These are phyloP conservation scores for Mortierella sp. DNA, from an alignment of 371 early-diverging fungal species.

Conservation along the genomic window DNA sequence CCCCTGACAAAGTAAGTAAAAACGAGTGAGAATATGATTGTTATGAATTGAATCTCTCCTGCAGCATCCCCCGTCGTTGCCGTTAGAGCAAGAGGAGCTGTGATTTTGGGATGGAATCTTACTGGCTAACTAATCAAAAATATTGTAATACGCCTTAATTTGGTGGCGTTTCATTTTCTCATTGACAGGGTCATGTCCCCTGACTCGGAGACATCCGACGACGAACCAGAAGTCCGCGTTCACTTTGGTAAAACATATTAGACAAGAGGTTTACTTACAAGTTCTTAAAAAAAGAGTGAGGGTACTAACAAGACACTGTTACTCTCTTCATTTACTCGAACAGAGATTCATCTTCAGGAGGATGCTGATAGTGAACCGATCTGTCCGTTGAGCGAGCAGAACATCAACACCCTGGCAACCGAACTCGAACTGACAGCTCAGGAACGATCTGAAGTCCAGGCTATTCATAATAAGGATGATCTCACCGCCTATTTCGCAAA, in stretches of 20 bases:
- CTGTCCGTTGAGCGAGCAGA: conserved; percentile 45
- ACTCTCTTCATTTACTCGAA: not conserved
- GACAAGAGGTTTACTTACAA: not conserved
- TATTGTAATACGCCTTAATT: not conserved
- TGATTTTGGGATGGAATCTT: not conserved
- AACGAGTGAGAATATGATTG: not conserved
- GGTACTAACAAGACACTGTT: not conserved
- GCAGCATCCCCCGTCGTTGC: too few species aligned
- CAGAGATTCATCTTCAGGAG: conserved; percentile 51
- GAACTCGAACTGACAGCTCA: conserved; percentile 62
- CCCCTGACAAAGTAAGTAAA: conserved; percentile 16
- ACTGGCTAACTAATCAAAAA: not conserved
- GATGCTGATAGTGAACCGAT: conserved; percentile 38
- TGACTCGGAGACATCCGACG: conserved; percentile 39
- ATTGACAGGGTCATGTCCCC: conserved; percentile 24
- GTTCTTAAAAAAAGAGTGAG: too few species aligned
- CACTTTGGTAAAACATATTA: conserved; percentile 32
- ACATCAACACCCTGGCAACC: conserved; percentile 17
- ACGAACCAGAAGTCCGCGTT: conserved; percentile 41
- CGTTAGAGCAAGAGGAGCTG: too few species aligned
- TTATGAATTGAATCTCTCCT: not conserved
- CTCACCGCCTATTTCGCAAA: conserved; percentile 68
- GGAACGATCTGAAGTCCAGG: conserved; percentile 64
- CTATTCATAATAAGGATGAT: conserved; percentile 69
- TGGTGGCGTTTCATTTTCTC: conserved; percentile 10